Evolutionary conservation across 805 yeast species (phyloP), one percentile per base, ranked within the genome.

Genomic region (Candida ovalis): DNA sequence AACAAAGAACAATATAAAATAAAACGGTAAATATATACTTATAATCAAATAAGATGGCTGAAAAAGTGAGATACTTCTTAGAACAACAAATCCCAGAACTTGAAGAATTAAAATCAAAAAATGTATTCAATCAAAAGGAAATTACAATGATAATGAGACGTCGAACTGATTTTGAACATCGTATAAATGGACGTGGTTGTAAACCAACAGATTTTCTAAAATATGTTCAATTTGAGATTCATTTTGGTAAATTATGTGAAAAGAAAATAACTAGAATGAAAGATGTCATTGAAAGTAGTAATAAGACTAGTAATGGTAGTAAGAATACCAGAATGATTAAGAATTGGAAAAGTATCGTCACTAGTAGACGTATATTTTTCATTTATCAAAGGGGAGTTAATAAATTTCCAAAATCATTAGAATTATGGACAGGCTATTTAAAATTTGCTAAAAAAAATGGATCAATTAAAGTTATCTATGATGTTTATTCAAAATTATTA

Each of bases 101-200:
- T 46, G 92, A 91, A 60, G 99, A 92, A 60, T 77, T 94, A 30
- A 82, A 84, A 50, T 79, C 79, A 48, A 85, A 88, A 60, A 90
- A 90, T 3, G 73, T 94, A 4, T 94, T 94, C 66, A 84, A 82
- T 38, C 86, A 86, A 57, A 79, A 78, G 56, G 99, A 94, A 68
- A 81, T 90, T 55, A 82, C 84, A 37, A 76, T 78, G 72, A 85
- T 94, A 46, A 88, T 92, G 89, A 84, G 94, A 69, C 80, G 90
- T 62, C 79, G 99, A 70, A 92, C 97, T 0, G 97, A 91, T 68
- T 94, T 90, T 59, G 99, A 94, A 68, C 96, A 94, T 65, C 71
- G 96, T 48, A 79, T 94, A 46, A 78, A 80, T 40, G 88, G 96
- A 39, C 77, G 98, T 66, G 96, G 94, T 1, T 80, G 91, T 12